Base-by-base conservation (phyloP, 1,139 yeast species). In the Pichia sp. region DNA sequence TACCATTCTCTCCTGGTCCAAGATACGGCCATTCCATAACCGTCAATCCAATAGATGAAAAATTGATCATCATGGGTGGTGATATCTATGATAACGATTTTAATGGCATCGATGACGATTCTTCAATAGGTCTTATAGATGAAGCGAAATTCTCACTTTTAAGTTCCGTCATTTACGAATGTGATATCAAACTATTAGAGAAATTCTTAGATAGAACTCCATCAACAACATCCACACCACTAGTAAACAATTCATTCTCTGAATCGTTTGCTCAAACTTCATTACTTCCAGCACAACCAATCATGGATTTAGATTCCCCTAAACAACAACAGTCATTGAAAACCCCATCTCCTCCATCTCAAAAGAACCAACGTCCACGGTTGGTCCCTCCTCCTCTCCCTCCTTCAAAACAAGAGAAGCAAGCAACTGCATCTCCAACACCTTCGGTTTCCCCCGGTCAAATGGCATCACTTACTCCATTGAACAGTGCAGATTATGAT, bases 1-100 rank as follows among this genome's bases (percentile, higher is more conserved):
- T 73, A 31, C 68, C 67, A 21, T 59, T 57, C 27, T 60, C 66
- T 49, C 97, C 98, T 4, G 85, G 91, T 39, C 82, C 95, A 18
- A 79, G 97, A 58, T 87, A 95, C 53, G 99, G 99, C n/a, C 99
- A 93, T 66, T 81, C 96, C 9, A 73, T 93, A 72, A 83, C 97
- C 2, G 79, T 84, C 50, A 73, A 77, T 50, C 70, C 86, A 44
- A 78, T 72, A 42, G 79, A 77, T 52, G 81, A 87, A 61, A 87
- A 84, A 65, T 66, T 93, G 45, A 64, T 91, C 24, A 81, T 93
- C 20, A 84, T 94, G 87, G 99, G 99, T 39, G 99, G 99, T 52
- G 96, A 89, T 64, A 77, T 82, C 55, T 46, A 50, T 22, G 67
- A 63, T 44, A 52, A 71, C 53, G 72, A 73, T 40, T 60, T 61